Conservation (phyloP, 2,329 filamentous ascomycete species). For the Xylaria sp. region DNA sequence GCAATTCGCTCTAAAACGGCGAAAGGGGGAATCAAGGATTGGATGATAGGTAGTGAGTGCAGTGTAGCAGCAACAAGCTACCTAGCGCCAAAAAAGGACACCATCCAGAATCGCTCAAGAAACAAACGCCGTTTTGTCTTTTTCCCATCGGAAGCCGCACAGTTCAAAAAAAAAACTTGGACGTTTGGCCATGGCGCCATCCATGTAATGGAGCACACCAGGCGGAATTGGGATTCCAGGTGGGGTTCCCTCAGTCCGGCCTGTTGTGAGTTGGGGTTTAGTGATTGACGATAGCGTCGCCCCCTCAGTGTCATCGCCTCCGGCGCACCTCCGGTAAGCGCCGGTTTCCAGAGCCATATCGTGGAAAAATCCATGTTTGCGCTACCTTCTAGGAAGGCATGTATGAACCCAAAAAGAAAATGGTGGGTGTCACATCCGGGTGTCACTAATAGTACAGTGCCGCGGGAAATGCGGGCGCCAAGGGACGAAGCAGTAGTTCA, state of each 20-base stretch:
- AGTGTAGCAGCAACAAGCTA: neutral
- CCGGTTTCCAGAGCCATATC: slow-evolving; percentile 16
- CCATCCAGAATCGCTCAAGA: slow-evolving; percentile 3
- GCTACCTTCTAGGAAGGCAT: slow-evolving; percentile 8
- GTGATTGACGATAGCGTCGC: slow-evolving; percentile 12
- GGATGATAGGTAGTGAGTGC: neutral
- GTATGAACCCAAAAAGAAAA: slow-evolving; percentile 1
- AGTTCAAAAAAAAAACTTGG: slow-evolving; percentile 3
- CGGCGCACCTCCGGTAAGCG: slow-evolving; percentile 23
- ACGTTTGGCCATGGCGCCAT: slow-evolving; percentile 26
- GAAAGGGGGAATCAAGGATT: slow-evolving; percentile 2
- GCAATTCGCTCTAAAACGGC: slow-evolving; percentile 4
- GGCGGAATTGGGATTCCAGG: slow-evolving; percentile 16
- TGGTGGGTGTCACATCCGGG: neutral
- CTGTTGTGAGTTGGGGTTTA: slow-evolving; percentile 18
- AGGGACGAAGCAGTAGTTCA: neutral
- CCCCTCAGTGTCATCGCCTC: slow-evolving; percentile 26
- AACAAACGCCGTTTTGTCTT: slow-evolving; percentile 14
- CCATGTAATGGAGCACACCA: slow-evolving; percentile 30
- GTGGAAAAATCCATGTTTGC: slow-evolving; percentile 16
- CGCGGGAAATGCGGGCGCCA: slow-evolving; percentile 8
- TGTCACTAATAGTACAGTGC: slow-evolving; percentile 19
- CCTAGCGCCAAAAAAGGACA: slow-evolving; percentile 6
- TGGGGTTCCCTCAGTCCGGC: slow-evolving; percentile 27
- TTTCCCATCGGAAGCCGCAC: slow-evolving; percentile 14